Percentiles rank a stretch among this genome's conserved stretches.
Conservation (phyloP, 495 filamentous ascomycete species). For the Aspergillus nidulans region DNA sequence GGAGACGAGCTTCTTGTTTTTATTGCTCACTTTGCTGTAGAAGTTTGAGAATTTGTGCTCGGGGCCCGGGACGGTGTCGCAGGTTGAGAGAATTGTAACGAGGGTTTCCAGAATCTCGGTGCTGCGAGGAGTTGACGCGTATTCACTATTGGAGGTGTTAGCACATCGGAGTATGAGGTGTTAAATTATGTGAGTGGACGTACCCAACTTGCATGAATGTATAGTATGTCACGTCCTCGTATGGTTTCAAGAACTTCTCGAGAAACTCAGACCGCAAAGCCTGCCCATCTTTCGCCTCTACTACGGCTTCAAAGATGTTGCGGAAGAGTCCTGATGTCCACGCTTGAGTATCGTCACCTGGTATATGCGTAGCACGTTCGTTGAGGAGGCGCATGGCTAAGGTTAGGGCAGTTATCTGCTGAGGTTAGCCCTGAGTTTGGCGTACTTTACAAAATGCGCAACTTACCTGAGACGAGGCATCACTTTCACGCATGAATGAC, state of each 20-base stretch:
- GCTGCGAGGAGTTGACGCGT: constrained; percentile 28
- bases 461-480: constrained; percentile 41
- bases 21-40: constrained; percentile 63
- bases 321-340: constrained; percentile 63
- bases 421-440: constrained; percentile 17
- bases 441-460: background rate
- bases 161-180: background rate
- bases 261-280: constrained; percentile 64
- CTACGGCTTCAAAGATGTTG: constrained; percentile 55
- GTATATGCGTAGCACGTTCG: constrained; percentile 61
- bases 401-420: constrained; percentile 59
- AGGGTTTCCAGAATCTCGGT: constrained; percentile 46
- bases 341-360: constrained; percentile 53
- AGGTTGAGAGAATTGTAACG: constrained; percentile 59
- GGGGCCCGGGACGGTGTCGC: constrained; percentile 58
- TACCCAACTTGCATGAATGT: constrained; percentile 70
- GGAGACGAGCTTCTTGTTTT: constrained; percentile 46
- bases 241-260: constrained; percentile 69
- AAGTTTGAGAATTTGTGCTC: constrained; percentile 63
- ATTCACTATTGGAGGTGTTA: constrained; percentile 18
- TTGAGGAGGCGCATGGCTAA: constrained; percentile 81
- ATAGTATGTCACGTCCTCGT: constrained; percentile 81
- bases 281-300: constrained; percentile 53
- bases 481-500: constrained; percentile 49
- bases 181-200: constrained; percentile 19